Percentiles rank a stretch among this genome's conserved stretches.
These are phyloP conservation scores for Hirschfeldia incana DNA, from an alignment of 345 rosid genomes.

Conservation along the genomic window DNA sequence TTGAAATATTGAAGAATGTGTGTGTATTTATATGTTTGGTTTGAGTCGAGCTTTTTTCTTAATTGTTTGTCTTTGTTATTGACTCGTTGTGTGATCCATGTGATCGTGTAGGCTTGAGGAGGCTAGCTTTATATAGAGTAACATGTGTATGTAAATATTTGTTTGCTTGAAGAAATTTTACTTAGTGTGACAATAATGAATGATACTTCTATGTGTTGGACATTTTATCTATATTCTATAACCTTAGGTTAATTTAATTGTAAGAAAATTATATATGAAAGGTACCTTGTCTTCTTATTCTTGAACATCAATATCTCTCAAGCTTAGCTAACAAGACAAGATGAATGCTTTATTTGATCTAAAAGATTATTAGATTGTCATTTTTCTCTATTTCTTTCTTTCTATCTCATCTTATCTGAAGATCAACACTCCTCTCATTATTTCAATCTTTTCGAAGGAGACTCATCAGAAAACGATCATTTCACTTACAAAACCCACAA, in stretches of 20 bases:
- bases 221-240: background rate
- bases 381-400: background rate
- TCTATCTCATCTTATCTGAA: background rate
- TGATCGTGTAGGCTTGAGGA: background rate
- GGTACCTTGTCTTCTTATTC: background rate
- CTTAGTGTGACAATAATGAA: background rate
- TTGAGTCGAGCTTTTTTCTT: slow-evolving; percentile 1
- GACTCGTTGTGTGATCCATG: background rate
- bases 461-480: background rate
- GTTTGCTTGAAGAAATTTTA: background rate
- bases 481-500: background rate
- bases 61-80: background rate
- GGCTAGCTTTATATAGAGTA: background rate
- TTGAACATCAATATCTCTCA: too few relatives aligned
- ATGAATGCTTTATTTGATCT: background rate
- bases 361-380: background rate
- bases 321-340: too few relatives aligned
- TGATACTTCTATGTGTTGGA: too few relatives aligned
- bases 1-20: background rate
- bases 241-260: background rate
- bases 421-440: background rate
- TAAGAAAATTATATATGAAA: background rate
- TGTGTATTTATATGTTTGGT: background rate
- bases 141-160: background rate
- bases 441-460: background rate